Evolutionary conservation across 192 early-diverging fungal species (phyloP).

Genomic region (Allomyces macrogynus): DNA sequence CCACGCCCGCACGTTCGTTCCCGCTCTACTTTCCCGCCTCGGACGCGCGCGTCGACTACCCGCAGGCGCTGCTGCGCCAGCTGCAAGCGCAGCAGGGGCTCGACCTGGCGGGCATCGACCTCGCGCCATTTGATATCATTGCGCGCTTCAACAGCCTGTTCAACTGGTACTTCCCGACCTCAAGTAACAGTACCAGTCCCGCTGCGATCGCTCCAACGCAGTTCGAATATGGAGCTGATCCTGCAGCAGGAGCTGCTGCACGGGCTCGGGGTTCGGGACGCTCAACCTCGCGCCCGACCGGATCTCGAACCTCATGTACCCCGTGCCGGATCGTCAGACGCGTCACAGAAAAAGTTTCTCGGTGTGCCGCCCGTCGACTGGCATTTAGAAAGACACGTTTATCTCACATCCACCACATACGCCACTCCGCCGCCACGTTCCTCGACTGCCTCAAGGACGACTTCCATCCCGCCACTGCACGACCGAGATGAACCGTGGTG

Average conservation of each 20-base stretch:
- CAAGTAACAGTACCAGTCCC: background rate
- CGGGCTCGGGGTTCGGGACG: background rate
- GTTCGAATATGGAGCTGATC: background rate
- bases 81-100: background rate
- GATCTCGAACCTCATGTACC: no score
- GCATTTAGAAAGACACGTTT: no score
- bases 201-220: background rate
- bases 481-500: no score
- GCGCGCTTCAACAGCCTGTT: background rate
- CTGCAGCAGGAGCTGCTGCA: background rate
- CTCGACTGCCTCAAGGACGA: no score
- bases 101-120: background rate
- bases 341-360: no score
- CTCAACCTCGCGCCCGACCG: no score
- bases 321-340: no score
- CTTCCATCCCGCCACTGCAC: no score
- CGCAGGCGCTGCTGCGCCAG: background rate
- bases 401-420: no score
- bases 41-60: background rate
- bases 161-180: background rate
- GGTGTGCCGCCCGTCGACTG: no score
- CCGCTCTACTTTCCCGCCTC: background rate
- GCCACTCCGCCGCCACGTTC: no score
- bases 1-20: background rate
- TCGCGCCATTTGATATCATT: background rate